Evolutionary conservation across 2,329 filamentous ascomycete species (phyloP).

Genomic region (Magnaporthiopsis incrustans): DNA sequence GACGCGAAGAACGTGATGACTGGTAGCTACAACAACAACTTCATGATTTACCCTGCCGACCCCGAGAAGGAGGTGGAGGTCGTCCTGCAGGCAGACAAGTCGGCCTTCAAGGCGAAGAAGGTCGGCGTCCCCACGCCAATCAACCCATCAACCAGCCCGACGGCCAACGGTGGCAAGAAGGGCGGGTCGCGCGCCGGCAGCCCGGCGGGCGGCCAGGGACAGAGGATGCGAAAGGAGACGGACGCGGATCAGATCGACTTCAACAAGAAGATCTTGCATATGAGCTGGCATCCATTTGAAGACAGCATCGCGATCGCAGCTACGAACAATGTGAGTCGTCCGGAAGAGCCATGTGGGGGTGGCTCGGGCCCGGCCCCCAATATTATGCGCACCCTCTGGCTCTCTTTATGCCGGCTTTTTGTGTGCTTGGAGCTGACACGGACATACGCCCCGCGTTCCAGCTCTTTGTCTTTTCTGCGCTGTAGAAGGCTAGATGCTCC

Average conservation of each 20-base stretch:
- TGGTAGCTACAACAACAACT: conserved; percentile 99
- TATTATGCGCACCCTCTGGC: neutral
- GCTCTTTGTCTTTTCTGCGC: conserved; percentile 25
- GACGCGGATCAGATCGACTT: conserved; percentile 99
- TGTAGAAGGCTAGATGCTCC: conserved; percentile 11
- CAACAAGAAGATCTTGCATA: conserved; percentile 99
- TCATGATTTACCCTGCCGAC: conserved; percentile 99
- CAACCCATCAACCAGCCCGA: conserved; percentile 70
- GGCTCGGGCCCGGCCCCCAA: neutral
- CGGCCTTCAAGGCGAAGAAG: conserved; percentile 99
- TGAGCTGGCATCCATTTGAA: conserved; percentile 99
- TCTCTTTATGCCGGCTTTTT: neutral
- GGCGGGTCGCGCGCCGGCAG: conserved; percentile 80
- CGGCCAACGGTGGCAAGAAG: conserved; percentile 73
- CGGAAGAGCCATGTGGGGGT: neutral
- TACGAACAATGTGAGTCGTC: conserved; percentile 86
- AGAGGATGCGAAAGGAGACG: conserved; percentile 97
- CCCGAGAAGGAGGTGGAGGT: conserved; percentile 95
- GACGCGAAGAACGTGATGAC: conserved; percentile 99
- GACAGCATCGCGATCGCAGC: conserved; percentile 99
- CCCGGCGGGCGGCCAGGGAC: conserved; percentile 73
- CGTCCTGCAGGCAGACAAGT: conserved; percentile 95
- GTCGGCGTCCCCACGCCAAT: conserved; percentile 96
- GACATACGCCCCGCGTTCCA: conserved; percentile 8
- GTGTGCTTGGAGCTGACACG: conserved; percentile 1